Evolutionary conservation across 2,329 filamentous ascomycete genomes (phyloP).

Genomic region (Tolypocladium guangdongense): DNA sequence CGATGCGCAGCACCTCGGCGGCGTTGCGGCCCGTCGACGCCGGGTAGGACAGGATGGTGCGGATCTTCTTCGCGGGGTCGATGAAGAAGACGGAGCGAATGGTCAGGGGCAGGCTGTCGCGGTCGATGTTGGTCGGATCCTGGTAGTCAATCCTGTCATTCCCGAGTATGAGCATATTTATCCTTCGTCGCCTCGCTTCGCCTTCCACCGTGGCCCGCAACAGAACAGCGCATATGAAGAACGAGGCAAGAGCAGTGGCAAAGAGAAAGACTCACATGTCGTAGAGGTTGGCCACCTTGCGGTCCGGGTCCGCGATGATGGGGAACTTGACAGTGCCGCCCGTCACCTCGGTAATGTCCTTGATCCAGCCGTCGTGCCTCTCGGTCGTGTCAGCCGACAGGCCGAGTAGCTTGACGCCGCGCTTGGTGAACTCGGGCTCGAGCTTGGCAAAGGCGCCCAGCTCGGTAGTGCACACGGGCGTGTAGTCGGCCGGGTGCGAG

Average conservation of each 20-base stretch:
- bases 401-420: slow-evolving; percentile 84
- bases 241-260: background rate
- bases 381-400: slow-evolving; percentile 77
- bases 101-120: slow-evolving; percentile 80
- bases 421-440: slow-evolving; percentile 76
- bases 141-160: slow-evolving; percentile 60
- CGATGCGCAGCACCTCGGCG: slow-evolving; percentile 64
- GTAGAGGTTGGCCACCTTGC: slow-evolving; percentile 64
- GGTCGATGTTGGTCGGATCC: slow-evolving; percentile 70
- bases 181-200: too few species aligned
- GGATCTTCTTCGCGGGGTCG: slow-evolving; percentile 87
- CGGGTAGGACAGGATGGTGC: slow-evolving; percentile 85
- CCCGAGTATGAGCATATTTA: background rate
- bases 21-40: slow-evolving; percentile 81
- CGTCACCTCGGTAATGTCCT: slow-evolving; percentile 73
- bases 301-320: slow-evolving; percentile 71
- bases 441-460: slow-evolving; percentile 87
- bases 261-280: slow-evolving; percentile 51
- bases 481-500: slow-evolving; percentile 84
- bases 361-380: slow-evolving; percentile 81
- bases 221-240: too few species aligned
- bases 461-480: slow-evolving; percentile 91
- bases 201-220: too few species aligned
- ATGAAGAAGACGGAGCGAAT: slow-evolving; percentile 94
- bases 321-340: slow-evolving; percentile 62